Conservation (phyloP, 768 basidiomycete species). For the Boletus sp. region DNA sequence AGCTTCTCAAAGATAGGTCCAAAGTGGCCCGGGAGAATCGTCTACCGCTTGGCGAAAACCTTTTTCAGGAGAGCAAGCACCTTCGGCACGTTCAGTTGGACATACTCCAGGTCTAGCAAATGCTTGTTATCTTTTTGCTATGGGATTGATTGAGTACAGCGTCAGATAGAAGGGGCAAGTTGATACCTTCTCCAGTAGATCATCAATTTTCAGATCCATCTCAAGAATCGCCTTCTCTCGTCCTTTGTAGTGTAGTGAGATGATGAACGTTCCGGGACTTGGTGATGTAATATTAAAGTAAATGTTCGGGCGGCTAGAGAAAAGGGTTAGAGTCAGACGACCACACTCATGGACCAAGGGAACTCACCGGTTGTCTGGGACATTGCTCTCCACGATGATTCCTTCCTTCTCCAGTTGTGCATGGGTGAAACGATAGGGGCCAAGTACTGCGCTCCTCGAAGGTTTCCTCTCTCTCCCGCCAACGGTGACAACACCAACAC, state of each 20-base stretch:
- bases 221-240: conserved; percentile 98
- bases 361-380: conserved; percentile 91
- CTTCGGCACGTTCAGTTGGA: conserved; percentile 95
- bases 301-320: conserved; percentile 85
- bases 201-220: conserved; percentile 99
- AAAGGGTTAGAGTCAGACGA: neutral
- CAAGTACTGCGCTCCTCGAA: conserved; percentile 79
- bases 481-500: conserved; percentile 92
- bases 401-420: conserved; percentile 98
- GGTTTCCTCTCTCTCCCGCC: conserved; percentile 98
- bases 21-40: conserved; percentile 5
- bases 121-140: conserved; percentile 99
- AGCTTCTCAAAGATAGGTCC: conserved; percentile 17
- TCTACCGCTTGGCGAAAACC: conserved; percentile 85
- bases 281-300: conserved; percentile 99
- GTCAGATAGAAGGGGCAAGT: neutral
- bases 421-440: conserved; percentile 97
- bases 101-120: conserved; percentile 94
- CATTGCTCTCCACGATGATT: conserved; percentile 98
- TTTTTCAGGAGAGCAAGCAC: conserved; percentile 91
- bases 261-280: conserved; percentile 97
- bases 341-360: too few species aligned
- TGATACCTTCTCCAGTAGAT: conserved; percentile 91
- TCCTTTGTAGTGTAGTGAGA: conserved; percentile 97
- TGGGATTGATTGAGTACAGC: conserved; percentile 16